A percentile compares a stretch with the other conserved stretches of the same genome.
phyloP scores from a whole-genome alignment of 2,329 filamentous ascomycete genomes.

The Akanthomyces uredinophilus region DNA sequence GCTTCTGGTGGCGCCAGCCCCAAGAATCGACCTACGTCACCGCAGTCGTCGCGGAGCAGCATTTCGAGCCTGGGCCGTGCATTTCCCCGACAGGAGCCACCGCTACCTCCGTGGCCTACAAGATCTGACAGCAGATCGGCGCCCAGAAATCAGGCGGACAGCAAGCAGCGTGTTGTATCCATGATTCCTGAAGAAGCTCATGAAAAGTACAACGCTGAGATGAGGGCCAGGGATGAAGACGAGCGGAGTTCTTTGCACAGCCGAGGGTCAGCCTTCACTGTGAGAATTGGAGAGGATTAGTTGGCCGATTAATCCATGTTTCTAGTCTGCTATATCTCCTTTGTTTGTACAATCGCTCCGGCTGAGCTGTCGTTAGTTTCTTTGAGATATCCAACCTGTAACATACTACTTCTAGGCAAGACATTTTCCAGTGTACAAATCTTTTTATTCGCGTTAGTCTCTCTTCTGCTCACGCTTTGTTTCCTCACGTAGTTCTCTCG shows the following conservation, averaged over 20 bases:
- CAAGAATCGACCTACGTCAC: not conserved
- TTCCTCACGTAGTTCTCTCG: constrained; percentile 24
- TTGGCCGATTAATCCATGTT: not conserved
- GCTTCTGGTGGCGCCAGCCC: constrained; percentile 4
- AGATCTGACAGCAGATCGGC: not conserved
- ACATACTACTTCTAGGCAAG: not conserved
- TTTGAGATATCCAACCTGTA: constrained; percentile 2
- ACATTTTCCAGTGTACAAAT: not conserved
- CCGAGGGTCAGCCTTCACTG: constrained; percentile 18
- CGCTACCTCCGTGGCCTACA: constrained; percentile 13
- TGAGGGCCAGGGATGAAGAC: constrained; percentile 1
- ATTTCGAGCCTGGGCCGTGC: not conserved
- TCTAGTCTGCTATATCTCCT: not conserved
- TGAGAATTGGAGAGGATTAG: constrained; percentile 15
- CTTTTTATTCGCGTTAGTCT: not conserved
- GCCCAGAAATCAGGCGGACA: constrained; percentile 3
- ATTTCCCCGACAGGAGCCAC: constrained; percentile 11
- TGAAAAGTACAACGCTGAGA: not conserved
- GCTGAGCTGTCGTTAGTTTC: not conserved
- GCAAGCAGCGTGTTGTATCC: constrained; percentile 13
- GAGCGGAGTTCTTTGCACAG: constrained; percentile 17
- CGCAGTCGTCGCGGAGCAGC: not conserved
- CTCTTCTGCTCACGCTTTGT: constrained; percentile 18
- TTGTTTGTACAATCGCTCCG: not conserved
- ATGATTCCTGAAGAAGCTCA: constrained; percentile 15